These are phyloP conservation scores for Moesziomyces antarcticus DNA, from an alignment of 1,284 basidiomycete genomes.

Conservation along the genomic window DNA sequence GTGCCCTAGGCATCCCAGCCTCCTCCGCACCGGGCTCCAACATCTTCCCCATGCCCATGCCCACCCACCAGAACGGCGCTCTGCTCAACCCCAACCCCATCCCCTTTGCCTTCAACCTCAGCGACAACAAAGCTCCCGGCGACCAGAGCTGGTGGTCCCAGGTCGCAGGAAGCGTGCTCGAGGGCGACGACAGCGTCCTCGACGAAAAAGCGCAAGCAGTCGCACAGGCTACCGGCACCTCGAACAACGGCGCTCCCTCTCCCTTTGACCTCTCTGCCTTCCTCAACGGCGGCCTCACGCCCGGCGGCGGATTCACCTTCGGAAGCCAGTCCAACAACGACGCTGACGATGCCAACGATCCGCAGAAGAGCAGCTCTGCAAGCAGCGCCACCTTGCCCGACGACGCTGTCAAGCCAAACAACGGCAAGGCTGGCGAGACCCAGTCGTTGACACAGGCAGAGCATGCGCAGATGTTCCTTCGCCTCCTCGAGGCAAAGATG, in stretches of 20 bases:
- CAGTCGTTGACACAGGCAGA: constrained; percentile 42
- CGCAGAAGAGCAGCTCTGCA: constrained; percentile 16
- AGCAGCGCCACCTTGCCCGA: background rate
- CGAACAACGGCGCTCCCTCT: constrained; percentile 38
- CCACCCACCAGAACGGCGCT: constrained; percentile 60
- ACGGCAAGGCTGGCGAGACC: constrained; percentile 16
- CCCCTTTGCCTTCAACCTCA: constrained; percentile 62
- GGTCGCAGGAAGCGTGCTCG: constrained; percentile 49
- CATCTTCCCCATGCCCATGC: constrained; percentile 57
- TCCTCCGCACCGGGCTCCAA: constrained; percentile 28
- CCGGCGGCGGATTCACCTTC: constrained; percentile 46
- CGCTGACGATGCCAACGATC: constrained; percentile 6
- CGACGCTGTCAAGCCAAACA: constrained; percentile 21
- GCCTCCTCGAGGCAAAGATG: constrained; percentile 53
- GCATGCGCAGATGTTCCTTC: constrained; percentile 54
- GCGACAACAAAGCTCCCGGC: constrained; percentile 44
- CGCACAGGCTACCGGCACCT: constrained; percentile 41
- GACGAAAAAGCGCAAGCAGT: constrained; percentile 63
- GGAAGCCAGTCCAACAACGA: constrained; percentile 30
- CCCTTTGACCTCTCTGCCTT: constrained; percentile 61
- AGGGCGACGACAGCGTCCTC: constrained; percentile 48
- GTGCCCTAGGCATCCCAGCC: constrained; percentile 24
- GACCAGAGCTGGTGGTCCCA: constrained; percentile 62
- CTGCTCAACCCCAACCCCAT: constrained; percentile 64
- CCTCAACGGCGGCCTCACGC: constrained; percentile 56